Base-by-base conservation (phyloP, 371 early-diverging fungal genomes). In the Saksenaea vasiformis region DNA sequence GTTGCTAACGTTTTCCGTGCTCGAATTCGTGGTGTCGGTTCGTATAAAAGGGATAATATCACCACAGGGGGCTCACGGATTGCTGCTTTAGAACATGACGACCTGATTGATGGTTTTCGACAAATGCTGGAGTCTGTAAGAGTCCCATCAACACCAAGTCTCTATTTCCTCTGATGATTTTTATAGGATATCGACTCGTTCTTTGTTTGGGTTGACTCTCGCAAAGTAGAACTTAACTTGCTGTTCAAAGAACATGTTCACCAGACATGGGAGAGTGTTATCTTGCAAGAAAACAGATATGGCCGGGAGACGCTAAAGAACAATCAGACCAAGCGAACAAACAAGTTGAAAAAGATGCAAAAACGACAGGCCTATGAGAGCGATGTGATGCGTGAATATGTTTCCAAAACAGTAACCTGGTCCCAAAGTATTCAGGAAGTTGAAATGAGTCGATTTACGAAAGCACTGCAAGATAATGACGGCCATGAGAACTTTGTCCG, bases 211-310 rank as follows among this genome's bases (percentile, higher is more conserved):
- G 47, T 87, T 10, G 84, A 84, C 15, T 74, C 80, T 2, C 70
- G 78, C 8, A 80, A 79, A 31, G 71, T 78, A 8, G 85, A 87
- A 11, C 64, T 89, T 2, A 72, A 75, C 19, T 61, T 72, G 2
- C 37, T 84, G 1, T 86, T 86, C 66, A 76, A 78, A 19, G 83
- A 82, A 27, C 86, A 86, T 37, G 80, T 90, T 34, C 76, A 74
- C 26, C 80, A 81, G 41, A 70, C 82, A 1, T 92, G 90, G 90
- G 91, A 90, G 26, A 68, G 69, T 5, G 74, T 84, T n/a, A 77
- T 85, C 47, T 37, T 73, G 0, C 64, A 65, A 13, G 91, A 91
- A 56, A 66, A 80, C 34, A 82, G 80, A 19, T 78, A 71, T 27
- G 80, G 85, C n/a, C 80, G 77, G 58, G 91, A 91, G 39, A 72